Evolutionary conservation across 805 yeast species (phyloP), one percentile per base, ranked within the genome.

Genomic region (Deakozyma indianensis): DNA sequence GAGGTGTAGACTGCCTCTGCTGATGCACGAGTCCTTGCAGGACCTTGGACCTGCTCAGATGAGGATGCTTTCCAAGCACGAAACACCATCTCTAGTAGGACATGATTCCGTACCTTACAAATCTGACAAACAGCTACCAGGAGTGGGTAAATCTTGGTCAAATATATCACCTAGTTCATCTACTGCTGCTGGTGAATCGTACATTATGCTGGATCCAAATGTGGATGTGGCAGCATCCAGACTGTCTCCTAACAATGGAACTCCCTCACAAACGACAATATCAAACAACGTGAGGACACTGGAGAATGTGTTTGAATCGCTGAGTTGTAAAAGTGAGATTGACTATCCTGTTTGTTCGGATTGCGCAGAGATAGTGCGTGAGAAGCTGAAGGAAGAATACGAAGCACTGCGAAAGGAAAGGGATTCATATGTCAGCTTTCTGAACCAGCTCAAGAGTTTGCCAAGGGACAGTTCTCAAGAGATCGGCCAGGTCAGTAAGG

Each of bases 331-430:
- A 49, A 79, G 80, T 44, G 86, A 80, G 48, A 71, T 90, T 15
- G 94, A 85, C 51, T 78, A 77, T 56, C 98, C 98, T 0, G 76
- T 92, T 15, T 90, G 97, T 54, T 70, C 71, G 22, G 96, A 88
- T 41, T 92, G 98, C 60, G 82, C 92, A 4, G 75, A 71, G 40
- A 59, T 71, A 20, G 61, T 90, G 22, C 66, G 82, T 9, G 77
- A 74, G 7, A 79, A 78, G 47, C 69, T 86, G 59, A 80, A 78
- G 54, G 59, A 66, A 11, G 79, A 79, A 52, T 83, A 83, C 58
- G 90, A 83, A 48, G 83, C 77, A 46, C 73, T 80, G 3, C 74
- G 81, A 18, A 71, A 71, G 50, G 96, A 90, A 54, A 77, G 90
- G 51, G 95, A 87, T 43, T 72, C 75, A 1, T 92, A 87, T 58